A percentile compares a stretch with the other conserved stretches of the same genome.
Evolutionary conservation across 139 green algal genomes (phyloP).

Genomic region (Volvox reticuliferus): DNA sequence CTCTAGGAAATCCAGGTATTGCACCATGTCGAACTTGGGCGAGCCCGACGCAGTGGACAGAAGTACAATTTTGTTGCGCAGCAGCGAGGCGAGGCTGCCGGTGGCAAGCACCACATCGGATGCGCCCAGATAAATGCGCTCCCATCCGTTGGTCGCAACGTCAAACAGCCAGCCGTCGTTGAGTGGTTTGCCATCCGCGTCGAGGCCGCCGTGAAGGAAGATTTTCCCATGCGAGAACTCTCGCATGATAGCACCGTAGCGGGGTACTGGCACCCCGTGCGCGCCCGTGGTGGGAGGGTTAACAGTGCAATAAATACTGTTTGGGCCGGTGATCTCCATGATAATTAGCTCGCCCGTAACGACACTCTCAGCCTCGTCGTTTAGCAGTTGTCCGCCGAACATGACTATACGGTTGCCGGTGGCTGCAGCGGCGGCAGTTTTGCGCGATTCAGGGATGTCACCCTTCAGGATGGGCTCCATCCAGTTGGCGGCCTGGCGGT

Average conservation of each 20-base stretch:
- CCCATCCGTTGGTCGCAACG: slow-evolving; percentile 66
- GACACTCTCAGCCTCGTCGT: slow-evolving; percentile 64
- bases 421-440: slow-evolving; percentile 61
- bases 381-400: slow-evolving; percentile 67
- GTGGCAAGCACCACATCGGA: slow-evolving; percentile 63
- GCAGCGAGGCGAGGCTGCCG: slow-evolving; percentile 54
- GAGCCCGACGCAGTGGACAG: slow-evolving; percentile 71
- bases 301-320: slow-evolving; percentile 52
- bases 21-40: slow-evolving; percentile 75
- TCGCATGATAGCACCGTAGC: slow-evolving; percentile 59
- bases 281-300: slow-evolving; percentile 47
- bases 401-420: slow-evolving; percentile 68
- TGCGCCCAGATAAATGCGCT: slow-evolving; percentile 70
- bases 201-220: slow-evolving; percentile 83
- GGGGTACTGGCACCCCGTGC: slow-evolving; percentile 39
- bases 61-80: slow-evolving; percentile 63
- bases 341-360: slow-evolving; percentile 72
- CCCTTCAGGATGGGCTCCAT: slow-evolving; percentile 69
- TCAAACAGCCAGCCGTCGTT: slow-evolving; percentile 86
- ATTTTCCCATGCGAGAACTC: slow-evolving; percentile 70
- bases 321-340: slow-evolving; percentile 67
- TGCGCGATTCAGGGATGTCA: slow-evolving; percentile 66
- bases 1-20: slow-evolving; percentile 73
- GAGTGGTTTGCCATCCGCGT: slow-evolving; percentile 66
- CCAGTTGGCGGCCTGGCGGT: slow-evolving; percentile 56